These are phyloP conservation scores for Pulveroboletus sp. DNA, from an alignment of 768 basidiomycete genomes.

Conservation along the genomic window DNA sequence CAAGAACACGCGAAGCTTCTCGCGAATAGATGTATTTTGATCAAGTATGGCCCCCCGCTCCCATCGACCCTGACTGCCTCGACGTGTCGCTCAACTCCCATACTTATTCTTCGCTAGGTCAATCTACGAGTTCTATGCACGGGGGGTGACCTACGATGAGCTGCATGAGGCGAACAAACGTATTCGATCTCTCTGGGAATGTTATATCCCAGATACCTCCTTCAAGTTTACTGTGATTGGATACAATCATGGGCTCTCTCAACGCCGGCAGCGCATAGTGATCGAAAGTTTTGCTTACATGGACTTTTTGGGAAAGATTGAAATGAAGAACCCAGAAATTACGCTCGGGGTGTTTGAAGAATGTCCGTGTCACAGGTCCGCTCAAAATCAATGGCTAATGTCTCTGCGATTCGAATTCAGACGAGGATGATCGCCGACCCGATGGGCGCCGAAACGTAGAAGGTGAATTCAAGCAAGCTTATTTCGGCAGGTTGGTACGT, in stretches of 20 bases:
- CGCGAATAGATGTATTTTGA: constrained; percentile 70
- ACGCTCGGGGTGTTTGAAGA: constrained; percentile 78
- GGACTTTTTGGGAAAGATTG: constrained; percentile 74
- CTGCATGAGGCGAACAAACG: constrained; percentile 54
- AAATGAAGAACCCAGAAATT: constrained; percentile 75
- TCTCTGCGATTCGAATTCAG: constrained; percentile 26
- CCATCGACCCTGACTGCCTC: background rate
- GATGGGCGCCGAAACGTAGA: constrained; percentile 54
- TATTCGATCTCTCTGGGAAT: constrained; percentile 47
- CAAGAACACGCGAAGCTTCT: constrained; percentile 75
- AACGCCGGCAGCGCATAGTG: constrained; percentile 55
- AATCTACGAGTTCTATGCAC: constrained; percentile 73
- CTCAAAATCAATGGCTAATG: background rate
- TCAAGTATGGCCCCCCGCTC: constrained; percentile 55
- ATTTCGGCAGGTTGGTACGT: constrained; percentile 85
- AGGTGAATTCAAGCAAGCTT: constrained; percentile 64
- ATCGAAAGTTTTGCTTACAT: constrained; percentile 85
- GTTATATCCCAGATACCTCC: constrained; percentile 59
- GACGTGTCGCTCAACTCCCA: background rate
- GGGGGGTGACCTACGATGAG: constrained; percentile 62
- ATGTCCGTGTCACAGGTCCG: constrained; percentile 46
- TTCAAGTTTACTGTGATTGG: constrained; percentile 79
- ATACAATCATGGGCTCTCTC: constrained; percentile 71
- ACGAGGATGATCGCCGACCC: constrained; percentile 46
- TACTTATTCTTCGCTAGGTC: constrained; percentile 41